Base-by-base conservation (phyloP, 805 yeast species). In the Myxozyma neglecta region DNA sequence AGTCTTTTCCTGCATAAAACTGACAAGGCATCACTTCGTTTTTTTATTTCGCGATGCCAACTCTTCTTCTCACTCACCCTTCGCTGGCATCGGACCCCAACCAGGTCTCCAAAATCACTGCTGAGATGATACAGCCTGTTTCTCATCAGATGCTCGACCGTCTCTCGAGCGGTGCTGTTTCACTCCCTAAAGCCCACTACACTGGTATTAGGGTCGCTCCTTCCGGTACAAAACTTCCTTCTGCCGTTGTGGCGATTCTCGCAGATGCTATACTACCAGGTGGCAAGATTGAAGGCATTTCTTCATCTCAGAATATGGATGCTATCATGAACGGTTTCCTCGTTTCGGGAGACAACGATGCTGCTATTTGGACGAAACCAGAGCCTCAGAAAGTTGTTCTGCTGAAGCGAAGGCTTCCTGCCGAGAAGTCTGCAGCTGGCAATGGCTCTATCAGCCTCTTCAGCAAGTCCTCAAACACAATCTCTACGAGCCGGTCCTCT, bases 281-380 rank as follows among this genome's bases (percentile, higher is more conserved):
- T 2, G 80, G 77, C 34, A 52, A 43, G 20, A 56, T 77, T 13
- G 56, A 56, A 6, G 80, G 80, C 18, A 65, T 67, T 1, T 51
- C 70, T 11, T 57, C 63, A 14, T 11, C 46, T 16, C 67, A 64
- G 53, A 60, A 56, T 50, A 72, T 89, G 57, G 87, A 86, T 68
- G 92, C 85, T 32, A 77, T 88, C 56, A 79, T 86, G 78, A 79
- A 81, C 37, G 93, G 92, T 0, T 86, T 88, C 65, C 74, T 83
- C 55, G 59, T 66, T 10, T 49, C 60, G 1, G 65, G 52, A 14
- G 75, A 79, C 6, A 69, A 65, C 14, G 76, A 71, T 34, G 79
- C 76, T 32, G 75, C 79, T 32, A 70, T 69, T 46, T 88, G 92
- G 91, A 67, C 76, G 11, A 85, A 82, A 71, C 87, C 88, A 6